Percentiles rank a stretch among this genome's conserved stretches.
Evolutionary conservation across 1,284 basidiomycete genomes (phyloP).

Genomic region (Rhodotorula sp.): DNA sequence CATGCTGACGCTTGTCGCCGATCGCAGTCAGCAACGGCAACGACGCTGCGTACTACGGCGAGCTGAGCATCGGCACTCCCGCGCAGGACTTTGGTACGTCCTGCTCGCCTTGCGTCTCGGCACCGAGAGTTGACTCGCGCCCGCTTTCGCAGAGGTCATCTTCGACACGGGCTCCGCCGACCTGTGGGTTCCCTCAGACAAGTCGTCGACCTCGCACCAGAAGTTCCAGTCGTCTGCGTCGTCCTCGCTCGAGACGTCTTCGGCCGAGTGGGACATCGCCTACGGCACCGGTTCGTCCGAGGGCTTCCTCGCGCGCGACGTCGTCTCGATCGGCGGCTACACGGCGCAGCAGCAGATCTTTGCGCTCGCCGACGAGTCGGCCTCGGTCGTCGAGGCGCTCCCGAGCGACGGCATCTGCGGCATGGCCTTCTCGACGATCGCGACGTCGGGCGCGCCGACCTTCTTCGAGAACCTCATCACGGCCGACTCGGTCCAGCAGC

Average conservation of each 20-base stretch:
- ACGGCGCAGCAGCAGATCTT: slow-evolving; percentile 34
- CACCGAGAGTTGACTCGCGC: not conserved
- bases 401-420: slow-evolving; percentile 31
- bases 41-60: slow-evolving; percentile 38
- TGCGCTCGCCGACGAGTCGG: slow-evolving; percentile 35
- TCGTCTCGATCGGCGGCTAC: slow-evolving; percentile 30
- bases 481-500: slow-evolving; percentile 19
- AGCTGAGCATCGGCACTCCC: slow-evolving; percentile 32
- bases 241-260: slow-evolving; percentile 28
- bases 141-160: slow-evolving; percentile 2
- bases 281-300: slow-evolving; percentile 30
- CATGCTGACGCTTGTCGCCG: not conserved
- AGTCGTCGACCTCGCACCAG: slow-evolving; percentile 28
- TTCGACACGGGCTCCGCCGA: slow-evolving; percentile 40
- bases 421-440: slow-evolving; percentile 40
- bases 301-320: slow-evolving; percentile 37
- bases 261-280: slow-evolving; percentile 35
- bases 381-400: slow-evolving; percentile 30
- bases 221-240: slow-evolving; percentile 21
- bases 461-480: slow-evolving; percentile 41
- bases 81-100: slow-evolving; percentile 25
- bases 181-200: slow-evolving; percentile 32
- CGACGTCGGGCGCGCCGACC: slow-evolving; percentile 40
- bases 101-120: not conserved
- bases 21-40: slow-evolving; percentile 35